These are phyloP conservation scores for Aspergillus sparsus DNA, from an alignment of 495 filamentous ascomycete genomes.

Conservation along the genomic window DNA sequence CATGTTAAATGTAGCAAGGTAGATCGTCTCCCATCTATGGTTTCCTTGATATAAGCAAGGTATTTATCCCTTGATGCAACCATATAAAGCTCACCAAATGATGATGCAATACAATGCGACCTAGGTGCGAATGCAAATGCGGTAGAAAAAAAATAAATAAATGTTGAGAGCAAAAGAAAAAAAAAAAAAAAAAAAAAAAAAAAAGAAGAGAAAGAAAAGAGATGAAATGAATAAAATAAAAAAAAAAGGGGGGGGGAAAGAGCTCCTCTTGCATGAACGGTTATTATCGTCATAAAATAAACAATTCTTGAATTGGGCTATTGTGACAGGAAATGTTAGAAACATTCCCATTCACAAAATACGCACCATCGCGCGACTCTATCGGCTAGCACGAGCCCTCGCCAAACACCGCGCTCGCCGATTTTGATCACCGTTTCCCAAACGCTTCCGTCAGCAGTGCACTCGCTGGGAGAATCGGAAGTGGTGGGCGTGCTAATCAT, in stretches of 20 bases:
- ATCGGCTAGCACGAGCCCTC: constrained; percentile 91
- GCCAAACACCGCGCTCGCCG: constrained; percentile 86
- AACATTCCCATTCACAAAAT: constrained; percentile 91
- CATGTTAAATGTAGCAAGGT: constrained; percentile 13
- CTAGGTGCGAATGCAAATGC: constrained; percentile 13
- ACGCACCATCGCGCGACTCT: constrained; percentile 97
- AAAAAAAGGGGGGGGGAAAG: constrained; percentile 14
- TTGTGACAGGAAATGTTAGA: constrained; percentile 29
- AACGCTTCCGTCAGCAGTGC: constrained; percentile 69
- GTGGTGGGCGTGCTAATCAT: constrained; percentile 51
- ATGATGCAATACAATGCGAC: constrained; percentile 25
- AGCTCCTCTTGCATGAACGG: too few species aligned
- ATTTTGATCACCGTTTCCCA: constrained; percentile 99
- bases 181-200: constrained; percentile 1
- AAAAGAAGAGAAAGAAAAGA: constrained; percentile 5
- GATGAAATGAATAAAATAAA: constrained; percentile 20
- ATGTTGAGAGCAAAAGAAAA: constrained; percentile 3
- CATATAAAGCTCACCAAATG: constrained; percentile 14
- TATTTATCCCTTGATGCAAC: constrained; percentile 19
- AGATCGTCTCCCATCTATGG: neutral
- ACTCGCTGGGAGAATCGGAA: constrained; percentile 49
- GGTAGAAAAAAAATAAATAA: constrained; percentile 5
- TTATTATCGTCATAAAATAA: too few species aligned
- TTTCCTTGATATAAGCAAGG: constrained; percentile 2
- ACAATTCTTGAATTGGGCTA: too few species aligned